phyloP scores from a whole-genome alignment of 2,329 filamentous ascomycete species.

The Annulohypoxylon truncatum region DNA sequence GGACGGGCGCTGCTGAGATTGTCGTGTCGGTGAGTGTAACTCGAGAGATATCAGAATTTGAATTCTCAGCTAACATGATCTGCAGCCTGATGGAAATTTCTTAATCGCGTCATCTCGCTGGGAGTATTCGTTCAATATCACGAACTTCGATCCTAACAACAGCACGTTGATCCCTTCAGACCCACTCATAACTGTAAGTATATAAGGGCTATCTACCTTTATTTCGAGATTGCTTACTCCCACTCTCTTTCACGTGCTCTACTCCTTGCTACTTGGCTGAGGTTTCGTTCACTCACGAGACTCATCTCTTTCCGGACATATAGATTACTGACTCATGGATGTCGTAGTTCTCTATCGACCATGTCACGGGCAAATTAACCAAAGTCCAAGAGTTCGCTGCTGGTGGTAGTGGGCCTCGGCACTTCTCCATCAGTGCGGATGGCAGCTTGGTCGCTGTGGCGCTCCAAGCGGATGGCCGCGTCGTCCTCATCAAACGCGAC shows the following conservation, averaged over 20 bases:
- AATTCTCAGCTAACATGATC: conserved; percentile 20
- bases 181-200: conserved; percentile 65
- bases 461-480: conserved; percentile 69
- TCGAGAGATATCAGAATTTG: background rate
- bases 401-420: conserved; percentile 73
- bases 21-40: conserved; percentile 64
- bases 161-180: conserved; percentile 66
- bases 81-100: conserved; percentile 69
- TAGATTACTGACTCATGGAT: conserved; percentile 11
- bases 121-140: conserved; percentile 65
- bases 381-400: conserved; percentile 70
- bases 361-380: conserved; percentile 63
- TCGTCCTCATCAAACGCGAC: conserved; percentile 72
- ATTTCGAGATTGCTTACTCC: background rate
- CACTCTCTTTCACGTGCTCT: background rate
- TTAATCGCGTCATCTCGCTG: conserved; percentile 76
- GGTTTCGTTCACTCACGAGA: background rate
- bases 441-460: conserved; percentile 74
- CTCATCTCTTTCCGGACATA: background rate
- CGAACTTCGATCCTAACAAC: conserved; percentile 59
- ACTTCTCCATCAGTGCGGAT: conserved; percentile 73
- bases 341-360: conserved; percentile 63
- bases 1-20: conserved; percentile 66
- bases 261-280: background rate
- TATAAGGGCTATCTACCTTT: background rate